Percentiles rank a stretch among this genome's conserved stretches.
Evolutionary conservation across 1,284 basidiomycete species (phyloP).

Genomic region (Boletus smithii): DNA sequence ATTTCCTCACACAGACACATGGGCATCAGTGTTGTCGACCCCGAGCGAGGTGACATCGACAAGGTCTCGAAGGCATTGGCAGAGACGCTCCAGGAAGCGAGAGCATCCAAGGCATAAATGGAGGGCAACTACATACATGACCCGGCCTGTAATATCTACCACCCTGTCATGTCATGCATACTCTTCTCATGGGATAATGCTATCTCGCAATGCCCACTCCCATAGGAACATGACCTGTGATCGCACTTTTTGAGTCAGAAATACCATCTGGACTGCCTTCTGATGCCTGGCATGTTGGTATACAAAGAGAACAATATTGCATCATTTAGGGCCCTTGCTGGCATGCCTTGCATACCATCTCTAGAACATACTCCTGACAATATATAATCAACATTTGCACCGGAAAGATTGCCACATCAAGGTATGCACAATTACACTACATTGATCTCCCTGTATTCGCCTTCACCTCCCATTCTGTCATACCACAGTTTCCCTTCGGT

Average conservation of each 20-base stretch:
- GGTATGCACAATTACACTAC: background rate
- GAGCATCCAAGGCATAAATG: slow-evolving; percentile 22
- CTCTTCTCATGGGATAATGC: no score
- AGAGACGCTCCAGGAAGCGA: slow-evolving; percentile 56
- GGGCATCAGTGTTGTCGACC: slow-evolving; percentile 80
- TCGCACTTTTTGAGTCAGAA: no score
- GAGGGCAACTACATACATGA: background rate
- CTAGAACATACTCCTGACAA: no score
- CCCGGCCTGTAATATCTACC: background rate
- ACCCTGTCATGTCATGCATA: background rate
- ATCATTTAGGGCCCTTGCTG: no score
- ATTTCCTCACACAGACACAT: slow-evolving; percentile 62
- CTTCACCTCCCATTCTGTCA: slow-evolving; percentile 74
- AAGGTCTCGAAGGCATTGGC: slow-evolving; percentile 68
- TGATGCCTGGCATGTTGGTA: no score
- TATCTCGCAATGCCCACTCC: no score
- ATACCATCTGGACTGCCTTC: no score
- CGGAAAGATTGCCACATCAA: background rate
- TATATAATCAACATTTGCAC: background rate
- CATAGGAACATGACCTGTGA: no score
- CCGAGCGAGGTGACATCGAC: slow-evolving; percentile 72
- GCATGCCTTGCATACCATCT: no score
- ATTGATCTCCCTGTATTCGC: slow-evolving; percentile 38
- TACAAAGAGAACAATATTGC: no score
- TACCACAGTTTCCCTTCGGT: slow-evolving; percentile 81